These are phyloP conservation scores for Candida maris DNA, from an alignment of 805 yeast species.

Conservation along the genomic window DNA sequence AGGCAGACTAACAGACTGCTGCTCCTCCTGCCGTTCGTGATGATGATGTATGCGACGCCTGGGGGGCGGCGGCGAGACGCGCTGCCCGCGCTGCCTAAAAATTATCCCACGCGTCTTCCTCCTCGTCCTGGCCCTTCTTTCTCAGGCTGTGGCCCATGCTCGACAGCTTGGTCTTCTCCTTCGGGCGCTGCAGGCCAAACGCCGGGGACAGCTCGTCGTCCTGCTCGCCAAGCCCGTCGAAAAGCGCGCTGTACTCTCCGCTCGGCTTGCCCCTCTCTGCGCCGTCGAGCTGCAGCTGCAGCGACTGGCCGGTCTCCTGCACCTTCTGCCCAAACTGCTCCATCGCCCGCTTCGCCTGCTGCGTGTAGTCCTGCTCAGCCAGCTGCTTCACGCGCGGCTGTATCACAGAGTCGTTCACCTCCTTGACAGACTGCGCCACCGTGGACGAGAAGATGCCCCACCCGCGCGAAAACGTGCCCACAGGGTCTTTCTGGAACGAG, in stretches of 20 bases:
- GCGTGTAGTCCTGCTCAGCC: slow-evolving; percentile 72
- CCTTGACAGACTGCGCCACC: slow-evolving; percentile 76
- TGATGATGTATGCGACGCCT: too few relatives aligned
- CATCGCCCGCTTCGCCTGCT: slow-evolving; percentile 88
- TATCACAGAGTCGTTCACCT: slow-evolving; percentile 83
- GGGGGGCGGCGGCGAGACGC: too few relatives aligned
- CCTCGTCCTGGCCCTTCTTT: slow-evolving; percentile 32
- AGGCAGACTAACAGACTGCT: not conserved
- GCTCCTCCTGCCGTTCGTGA: too few relatives aligned
- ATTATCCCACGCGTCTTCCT: slow-evolving; percentile 68
- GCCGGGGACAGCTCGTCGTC: slow-evolving; percentile 51
- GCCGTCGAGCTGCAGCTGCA: slow-evolving; percentile 56
- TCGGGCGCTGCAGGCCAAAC: slow-evolving; percentile 59
- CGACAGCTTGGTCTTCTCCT: slow-evolving; percentile 52
- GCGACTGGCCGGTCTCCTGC: slow-evolving; percentile 79
- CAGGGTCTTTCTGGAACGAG: slow-evolving; percentile 74
- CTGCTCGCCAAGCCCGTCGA: slow-evolving; percentile 49
- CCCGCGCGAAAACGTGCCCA: slow-evolving; percentile 87
- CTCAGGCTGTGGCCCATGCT: slow-evolving; percentile 37
- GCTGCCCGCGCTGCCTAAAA: slow-evolving; percentile 43
- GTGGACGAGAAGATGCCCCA: slow-evolving; percentile 92
- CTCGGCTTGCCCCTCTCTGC: slow-evolving; percentile 30
- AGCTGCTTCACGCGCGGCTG: slow-evolving; percentile 87
- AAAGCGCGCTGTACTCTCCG: slow-evolving; percentile 48
- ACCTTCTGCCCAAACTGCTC: slow-evolving; percentile 93